phyloP scores from a whole-genome alignment of 176 grass and related monocot species.

The Ananas comosus region DNA sequence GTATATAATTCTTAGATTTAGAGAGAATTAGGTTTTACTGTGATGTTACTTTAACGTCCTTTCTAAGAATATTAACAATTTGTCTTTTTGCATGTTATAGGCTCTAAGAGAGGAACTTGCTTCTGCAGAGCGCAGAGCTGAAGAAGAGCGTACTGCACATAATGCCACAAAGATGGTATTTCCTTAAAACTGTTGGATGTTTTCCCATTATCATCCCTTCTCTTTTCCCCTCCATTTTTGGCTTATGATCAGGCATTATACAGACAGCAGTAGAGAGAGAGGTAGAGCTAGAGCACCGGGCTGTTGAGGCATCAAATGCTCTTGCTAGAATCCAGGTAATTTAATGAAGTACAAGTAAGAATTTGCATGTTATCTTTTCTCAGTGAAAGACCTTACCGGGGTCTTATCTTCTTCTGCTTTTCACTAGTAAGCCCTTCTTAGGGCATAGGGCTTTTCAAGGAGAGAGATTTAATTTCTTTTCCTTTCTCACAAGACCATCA shows the following conservation, averaged over 20 bases:
- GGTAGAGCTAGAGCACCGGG: constrained; percentile 94
- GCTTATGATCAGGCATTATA: constrained; percentile 21
- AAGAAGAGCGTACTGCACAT: constrained; percentile 92
- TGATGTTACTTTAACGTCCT: neutral
- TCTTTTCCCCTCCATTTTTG: constrained; percentile 20
- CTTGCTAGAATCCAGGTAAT: constrained; percentile 99
- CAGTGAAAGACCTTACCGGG: too few relatives aligned
- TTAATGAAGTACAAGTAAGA: constrained; percentile 29
- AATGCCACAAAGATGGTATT: constrained; percentile 96
- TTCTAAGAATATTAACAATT: neutral
- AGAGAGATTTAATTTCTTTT: too few relatives aligned
- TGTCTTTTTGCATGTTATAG: constrained; percentile 24
- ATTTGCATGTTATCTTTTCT: constrained; percentile 12
- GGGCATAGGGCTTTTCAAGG: neutral
- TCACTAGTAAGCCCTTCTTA: constrained; percentile 2
- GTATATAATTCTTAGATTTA: constrained; percentile 34
- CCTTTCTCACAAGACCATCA: too few relatives aligned
- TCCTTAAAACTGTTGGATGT: constrained; percentile 4
- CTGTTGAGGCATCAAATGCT: constrained; percentile 96
- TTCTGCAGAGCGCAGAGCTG: constrained; percentile 70
- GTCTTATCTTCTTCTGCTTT: too few relatives aligned
- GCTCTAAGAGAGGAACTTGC: constrained; percentile 91
- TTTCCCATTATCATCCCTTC: constrained; percentile 4
- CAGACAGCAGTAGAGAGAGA: constrained; percentile 99
- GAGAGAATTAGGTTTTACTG: neutral